Evolutionary conservation across 441 rosid genomes (phyloP).

Genomic region (Brassica hybrid): DNA sequence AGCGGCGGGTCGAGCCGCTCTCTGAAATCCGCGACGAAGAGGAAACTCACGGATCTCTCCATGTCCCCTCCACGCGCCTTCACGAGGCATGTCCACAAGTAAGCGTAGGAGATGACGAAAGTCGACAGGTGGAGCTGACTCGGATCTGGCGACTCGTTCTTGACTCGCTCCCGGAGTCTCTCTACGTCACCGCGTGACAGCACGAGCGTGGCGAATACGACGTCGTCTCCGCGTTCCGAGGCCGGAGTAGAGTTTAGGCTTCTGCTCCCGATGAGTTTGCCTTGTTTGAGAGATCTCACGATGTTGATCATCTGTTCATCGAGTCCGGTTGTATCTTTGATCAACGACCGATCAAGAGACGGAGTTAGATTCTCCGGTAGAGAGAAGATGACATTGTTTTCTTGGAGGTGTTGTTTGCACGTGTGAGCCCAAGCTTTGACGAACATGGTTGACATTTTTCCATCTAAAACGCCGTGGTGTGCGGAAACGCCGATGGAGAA

Average conservation of each 20-base stretch:
- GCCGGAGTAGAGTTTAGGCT: slow-evolving; percentile 11
- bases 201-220: slow-evolving; percentile 27
- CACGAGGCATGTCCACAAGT: slow-evolving; percentile 39
- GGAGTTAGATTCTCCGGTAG: slow-evolving; percentile 37
- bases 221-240: background rate
- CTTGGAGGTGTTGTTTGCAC: slow-evolving; percentile 35
- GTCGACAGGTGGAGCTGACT: slow-evolving; percentile 38
- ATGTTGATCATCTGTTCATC: slow-evolving; percentile 27
- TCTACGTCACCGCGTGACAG: slow-evolving; percentile 25
- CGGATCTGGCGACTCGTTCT: background rate
- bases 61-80: slow-evolving; percentile 40
- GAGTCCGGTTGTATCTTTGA: slow-evolving; percentile 32
- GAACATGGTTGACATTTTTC: background rate
- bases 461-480: background rate
- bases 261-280: background rate
- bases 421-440: background rate
- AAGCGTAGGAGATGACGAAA: slow-evolving; percentile 49
- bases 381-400: background rate
- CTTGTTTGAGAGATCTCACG: slow-evolving; percentile 23
- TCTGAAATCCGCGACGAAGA: slow-evolving; percentile 45
- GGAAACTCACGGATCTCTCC: slow-evolving; percentile 15
- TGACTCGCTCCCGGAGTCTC: slow-evolving; percentile 31
- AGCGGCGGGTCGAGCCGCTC: slow-evolving; percentile 41
- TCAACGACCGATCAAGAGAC: slow-evolving; percentile 33
- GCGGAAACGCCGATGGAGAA: background rate